Conservation (phyloP, 2,329 filamentous ascomycete species). For the Macroventuria anomochaeta region DNA sequence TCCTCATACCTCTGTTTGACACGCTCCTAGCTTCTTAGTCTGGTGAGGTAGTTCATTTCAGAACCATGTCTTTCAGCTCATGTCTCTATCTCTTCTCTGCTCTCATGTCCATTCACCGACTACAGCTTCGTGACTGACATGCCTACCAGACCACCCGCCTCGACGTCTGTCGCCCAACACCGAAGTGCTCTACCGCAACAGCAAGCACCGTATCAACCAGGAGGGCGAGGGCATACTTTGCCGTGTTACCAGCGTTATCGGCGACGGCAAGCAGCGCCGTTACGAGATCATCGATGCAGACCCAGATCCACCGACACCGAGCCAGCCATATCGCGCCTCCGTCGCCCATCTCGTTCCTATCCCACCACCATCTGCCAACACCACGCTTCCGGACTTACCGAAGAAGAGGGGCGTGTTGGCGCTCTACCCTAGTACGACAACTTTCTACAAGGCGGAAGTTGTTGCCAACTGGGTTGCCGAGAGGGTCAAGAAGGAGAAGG, state of each 20-base stretch:
- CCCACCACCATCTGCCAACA: conserved; percentile 51
- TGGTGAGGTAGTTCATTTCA: conserved; percentile 25
- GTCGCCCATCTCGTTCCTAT: conserved; percentile 56
- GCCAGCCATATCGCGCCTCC: conserved; percentile 52
- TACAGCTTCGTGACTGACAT: conserved; percentile 7
- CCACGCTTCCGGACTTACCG: conserved; percentile 50
- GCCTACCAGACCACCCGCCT: conserved; percentile 29
- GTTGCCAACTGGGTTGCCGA: conserved; percentile 49
- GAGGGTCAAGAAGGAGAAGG: conserved; percentile 49
- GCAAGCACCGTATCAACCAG: conserved; percentile 45
- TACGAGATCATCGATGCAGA: conserved; percentile 62
- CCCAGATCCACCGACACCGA: conserved; percentile 49
- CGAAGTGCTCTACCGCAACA: conserved; percentile 59
- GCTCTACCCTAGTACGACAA: conserved; percentile 60
- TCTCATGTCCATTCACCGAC: background rate
- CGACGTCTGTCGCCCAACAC: conserved; percentile 50
- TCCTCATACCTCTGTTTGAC: conserved; percentile 18
- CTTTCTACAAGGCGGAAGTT: conserved; percentile 61
- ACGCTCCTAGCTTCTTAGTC: conserved; percentile 28
- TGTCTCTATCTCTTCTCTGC: conserved; percentile 1
- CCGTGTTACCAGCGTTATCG: conserved; percentile 58
- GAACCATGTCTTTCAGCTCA: conserved; percentile 13
- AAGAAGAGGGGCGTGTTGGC: conserved; percentile 56
- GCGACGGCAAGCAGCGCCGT: conserved; percentile 60
- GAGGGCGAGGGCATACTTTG: conserved; percentile 61